phyloP scores from a whole-genome alignment of 345 rosid species.

The Rubroshorea leprosula region DNA sequence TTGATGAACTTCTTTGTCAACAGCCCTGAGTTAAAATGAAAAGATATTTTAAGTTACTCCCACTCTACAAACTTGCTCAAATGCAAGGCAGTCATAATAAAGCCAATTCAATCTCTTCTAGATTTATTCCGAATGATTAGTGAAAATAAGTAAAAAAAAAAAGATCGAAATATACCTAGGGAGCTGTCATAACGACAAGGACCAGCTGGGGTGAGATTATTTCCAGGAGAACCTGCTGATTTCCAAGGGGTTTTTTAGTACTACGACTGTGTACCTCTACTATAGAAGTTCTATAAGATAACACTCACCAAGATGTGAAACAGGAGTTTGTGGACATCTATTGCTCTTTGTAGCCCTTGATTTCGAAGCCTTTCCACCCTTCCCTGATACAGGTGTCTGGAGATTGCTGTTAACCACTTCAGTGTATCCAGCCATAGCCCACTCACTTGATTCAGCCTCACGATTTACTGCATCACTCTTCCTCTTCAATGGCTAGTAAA shows the following conservation, averaged over 20 bases:
- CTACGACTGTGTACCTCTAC: neutral
- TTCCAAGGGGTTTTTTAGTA: constrained; percentile 17
- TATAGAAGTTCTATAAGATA: neutral
- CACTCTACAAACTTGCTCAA: neutral
- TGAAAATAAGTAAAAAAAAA: neutral
- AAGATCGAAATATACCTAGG: constrained; percentile 48
- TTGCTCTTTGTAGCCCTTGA: constrained; percentile 56
- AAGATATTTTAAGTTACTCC: constrained; percentile 6
- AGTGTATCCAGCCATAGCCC: constrained; percentile 38
- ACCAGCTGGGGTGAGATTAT: constrained; percentile 70
- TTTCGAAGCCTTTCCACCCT: constrained; percentile 64
- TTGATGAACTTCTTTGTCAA: constrained; percentile 95
- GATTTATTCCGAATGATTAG: constrained; percentile 8
- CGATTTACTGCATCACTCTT: constrained; percentile 57
- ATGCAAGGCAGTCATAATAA: neutral
- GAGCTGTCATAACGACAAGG: constrained; percentile 99
- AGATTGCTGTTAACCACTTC: constrained; percentile 45
- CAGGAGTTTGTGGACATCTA: constrained; percentile 58
- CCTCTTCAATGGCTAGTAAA: constrained; percentile 59
- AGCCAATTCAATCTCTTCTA: neutral
- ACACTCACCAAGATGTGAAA: constrained; percentile 59
- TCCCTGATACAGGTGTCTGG: constrained; percentile 73
- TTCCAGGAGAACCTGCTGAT: constrained; percentile 87
- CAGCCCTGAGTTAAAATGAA: constrained; percentile 54
- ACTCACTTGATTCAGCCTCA: constrained; percentile 48